Percentiles rank a stretch among this genome's conserved stretches.
Conservation (phyloP, 2,329 filamentous ascomycete species). For the Penicillium glabrum region DNA sequence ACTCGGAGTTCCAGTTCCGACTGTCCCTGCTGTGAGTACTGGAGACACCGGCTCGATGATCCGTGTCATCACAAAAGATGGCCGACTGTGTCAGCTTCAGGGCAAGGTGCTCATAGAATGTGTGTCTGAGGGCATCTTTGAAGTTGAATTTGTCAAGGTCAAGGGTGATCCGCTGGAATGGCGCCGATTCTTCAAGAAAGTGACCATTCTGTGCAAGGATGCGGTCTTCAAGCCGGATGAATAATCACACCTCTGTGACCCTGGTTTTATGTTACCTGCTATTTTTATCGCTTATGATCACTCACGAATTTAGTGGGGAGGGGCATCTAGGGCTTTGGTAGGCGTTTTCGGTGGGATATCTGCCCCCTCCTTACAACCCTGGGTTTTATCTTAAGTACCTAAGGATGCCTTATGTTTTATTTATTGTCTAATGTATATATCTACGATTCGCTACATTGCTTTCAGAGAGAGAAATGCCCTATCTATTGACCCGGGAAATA, state of each 20-base stretch:
- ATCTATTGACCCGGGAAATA: neutral
- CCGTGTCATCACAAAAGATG: conserved; percentile 69
- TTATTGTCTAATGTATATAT: neutral
- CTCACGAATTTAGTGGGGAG: neutral
- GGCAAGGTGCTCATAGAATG: conserved; percentile 47
- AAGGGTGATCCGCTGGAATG: conserved; percentile 97
- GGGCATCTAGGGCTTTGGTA: neutral
- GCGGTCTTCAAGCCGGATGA: conserved; percentile 66
- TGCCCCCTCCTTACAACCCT: neutral
- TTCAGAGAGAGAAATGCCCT: neutral
- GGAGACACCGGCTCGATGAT: conserved; percentile 61
- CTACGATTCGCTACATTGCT: neutral
- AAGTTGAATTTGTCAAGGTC: conserved; percentile 88
- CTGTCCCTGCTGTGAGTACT: conserved; percentile 45
- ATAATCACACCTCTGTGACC: conserved; percentile 12
- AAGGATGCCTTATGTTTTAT: neutral
- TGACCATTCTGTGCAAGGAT: conserved; percentile 84
- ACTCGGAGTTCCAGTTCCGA: conserved; percentile 73
- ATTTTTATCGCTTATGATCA: neutral
- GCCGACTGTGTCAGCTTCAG: conserved; percentile 46
- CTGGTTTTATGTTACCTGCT: neutral
- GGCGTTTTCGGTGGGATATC: neutral
- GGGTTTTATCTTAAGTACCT: neutral
- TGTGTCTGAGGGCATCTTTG: conserved; percentile 63
- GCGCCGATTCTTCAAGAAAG: conserved; percentile 94